Evolutionary conservation across 2,329 filamentous ascomycete species (phyloP), one percentile per base, ranked within the genome.

Genomic region (Elsinoe batatas): DNA sequence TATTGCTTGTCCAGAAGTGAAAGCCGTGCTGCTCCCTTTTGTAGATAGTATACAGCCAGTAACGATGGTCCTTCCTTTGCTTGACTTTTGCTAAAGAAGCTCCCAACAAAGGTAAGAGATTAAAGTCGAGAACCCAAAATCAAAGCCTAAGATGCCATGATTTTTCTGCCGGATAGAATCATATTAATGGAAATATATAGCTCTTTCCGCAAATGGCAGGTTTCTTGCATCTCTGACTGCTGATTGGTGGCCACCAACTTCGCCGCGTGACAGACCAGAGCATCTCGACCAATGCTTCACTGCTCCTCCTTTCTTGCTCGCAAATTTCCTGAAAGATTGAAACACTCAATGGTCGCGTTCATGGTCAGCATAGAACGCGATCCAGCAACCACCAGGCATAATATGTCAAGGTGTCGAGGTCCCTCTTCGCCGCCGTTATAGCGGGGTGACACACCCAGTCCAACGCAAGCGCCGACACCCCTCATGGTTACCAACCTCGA

Each of bases 401-500:
- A 8, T 22, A 44, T 44, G 44, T 49, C 44, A 49, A 49, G 32
- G 17, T 44, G 40, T 44, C 40, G 20, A 44, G 40, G 20, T 44
- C 40, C 15, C 17, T 12, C 13, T 33, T 35, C 47, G 11, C 17
- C 13, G 47, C 47, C 47, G 17, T 51, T 35, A 33, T 51, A 51
- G 47, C 18, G 47, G 35, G 44, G 40, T 44, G 12, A 6, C 20
- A 26, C 13, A 33, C 5, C 11, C 20, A 37, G 33, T 33, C 18
- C 32, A 22, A 12, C 12, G 15, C 32, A 51, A 51, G 47, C 47
- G 47, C 33, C 47, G 35, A 22, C 33, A 55, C 26, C 38, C 57
- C 53, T 53, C 64, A 84, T 84, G 81, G 80, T 84, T 68, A 84
- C 81, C 68, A 81, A 82, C 71, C 75, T 79, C 64, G 79, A 83